phyloP scores from a whole-genome alignment of 129 eudicot species.

The Silybum marianum region DNA sequence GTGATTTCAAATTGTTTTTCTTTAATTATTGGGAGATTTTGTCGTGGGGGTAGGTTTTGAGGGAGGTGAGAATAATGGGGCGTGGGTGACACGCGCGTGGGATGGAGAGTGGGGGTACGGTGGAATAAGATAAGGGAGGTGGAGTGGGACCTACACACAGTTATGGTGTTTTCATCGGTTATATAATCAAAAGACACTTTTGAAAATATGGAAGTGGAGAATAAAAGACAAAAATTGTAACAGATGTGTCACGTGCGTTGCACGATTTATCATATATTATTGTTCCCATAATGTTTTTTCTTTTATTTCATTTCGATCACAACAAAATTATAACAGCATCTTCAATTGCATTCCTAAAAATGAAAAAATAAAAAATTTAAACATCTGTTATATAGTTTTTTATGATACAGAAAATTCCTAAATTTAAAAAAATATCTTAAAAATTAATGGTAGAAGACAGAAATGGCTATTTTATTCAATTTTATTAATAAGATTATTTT shows the following conservation, averaged over 20 bases:
- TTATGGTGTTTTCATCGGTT: neutral
- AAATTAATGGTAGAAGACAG: too few relatives aligned
- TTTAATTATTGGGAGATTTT: neutral
- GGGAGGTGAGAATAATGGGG: neutral
- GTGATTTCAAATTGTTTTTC: neutral
- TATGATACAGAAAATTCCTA: too few relatives aligned
- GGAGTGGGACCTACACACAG: slow-evolving; percentile 21
- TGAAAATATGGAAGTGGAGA: neutral
- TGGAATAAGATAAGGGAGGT: slow-evolving; percentile 20
- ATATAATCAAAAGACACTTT: slow-evolving; percentile 5
- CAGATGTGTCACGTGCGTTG: slow-evolving; percentile 37
- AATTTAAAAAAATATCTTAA: too few relatives aligned
- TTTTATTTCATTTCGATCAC: neutral
- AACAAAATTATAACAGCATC: too few relatives aligned
- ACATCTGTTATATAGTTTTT: too few relatives aligned
- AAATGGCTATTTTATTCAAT: too few relatives aligned
- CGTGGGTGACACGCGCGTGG: slow-evolving; percentile 27
- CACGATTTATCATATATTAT: slow-evolving; percentile 10
- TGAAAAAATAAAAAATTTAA: too few relatives aligned
- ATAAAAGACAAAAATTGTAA: slow-evolving; percentile 31
- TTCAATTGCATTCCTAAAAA: too few relatives aligned
- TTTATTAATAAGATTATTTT: too few relatives aligned
- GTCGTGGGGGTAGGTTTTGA: slow-evolving; percentile 1
- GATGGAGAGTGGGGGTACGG: slow-evolving; percentile 10
- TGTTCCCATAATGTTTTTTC: neutral